A percentile compares a stretch with the other conserved stretches of the same genome.
These are phyloP conservation scores for Blastomyces gilchristii DNA, from an alignment of 2,329 filamentous ascomycete species.

Conservation along the genomic window DNA sequence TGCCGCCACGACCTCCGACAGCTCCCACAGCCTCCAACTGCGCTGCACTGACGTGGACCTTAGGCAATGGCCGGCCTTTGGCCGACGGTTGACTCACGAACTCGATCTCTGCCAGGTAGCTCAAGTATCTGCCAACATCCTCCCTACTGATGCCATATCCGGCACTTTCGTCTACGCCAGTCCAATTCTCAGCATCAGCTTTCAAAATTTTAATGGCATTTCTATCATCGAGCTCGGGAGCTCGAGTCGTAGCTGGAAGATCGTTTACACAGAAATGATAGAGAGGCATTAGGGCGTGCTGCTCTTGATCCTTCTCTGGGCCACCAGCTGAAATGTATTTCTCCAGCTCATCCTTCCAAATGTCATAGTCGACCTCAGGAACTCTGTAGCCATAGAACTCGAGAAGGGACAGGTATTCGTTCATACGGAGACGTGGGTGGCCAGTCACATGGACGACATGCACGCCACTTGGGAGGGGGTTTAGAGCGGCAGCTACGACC, in stretches of 20 bases:
- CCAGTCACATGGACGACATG: constrained; percentile 68
- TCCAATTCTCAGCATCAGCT: constrained; percentile 50
- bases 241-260: constrained; percentile 58
- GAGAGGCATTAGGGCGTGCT: constrained; percentile 63
- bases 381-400: constrained; percentile 63
- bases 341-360: constrained; percentile 60
- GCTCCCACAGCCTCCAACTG: constrained; percentile 35
- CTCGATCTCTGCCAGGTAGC: constrained; percentile 52
- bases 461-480: constrained; percentile 40
- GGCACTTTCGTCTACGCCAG: constrained; percentile 47
- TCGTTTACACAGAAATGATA: constrained; percentile 64
- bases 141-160: constrained; percentile 50
- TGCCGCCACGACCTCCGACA: constrained; percentile 40
- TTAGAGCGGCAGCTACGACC: constrained; percentile 62
- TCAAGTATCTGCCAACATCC: constrained; percentile 53
- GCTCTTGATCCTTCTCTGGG: constrained; percentile 50
- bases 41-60: constrained; percentile 29
- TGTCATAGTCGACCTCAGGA: constrained; percentile 55
- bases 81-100: constrained; percentile 46
- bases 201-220: constrained; percentile 58
- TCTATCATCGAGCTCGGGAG: constrained; percentile 62
- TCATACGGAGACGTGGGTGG: constrained; percentile 68
- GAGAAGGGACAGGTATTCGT: constrained; percentile 62
- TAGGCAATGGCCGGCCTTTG: constrained; percentile 32
- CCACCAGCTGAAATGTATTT: constrained; percentile 44